A percentile compares a stretch with the other conserved stretches of the same genome.
Evolutionary conservation across 2,329 filamentous ascomycete species (phyloP).

Genomic region (Didymella exigua): DNA sequence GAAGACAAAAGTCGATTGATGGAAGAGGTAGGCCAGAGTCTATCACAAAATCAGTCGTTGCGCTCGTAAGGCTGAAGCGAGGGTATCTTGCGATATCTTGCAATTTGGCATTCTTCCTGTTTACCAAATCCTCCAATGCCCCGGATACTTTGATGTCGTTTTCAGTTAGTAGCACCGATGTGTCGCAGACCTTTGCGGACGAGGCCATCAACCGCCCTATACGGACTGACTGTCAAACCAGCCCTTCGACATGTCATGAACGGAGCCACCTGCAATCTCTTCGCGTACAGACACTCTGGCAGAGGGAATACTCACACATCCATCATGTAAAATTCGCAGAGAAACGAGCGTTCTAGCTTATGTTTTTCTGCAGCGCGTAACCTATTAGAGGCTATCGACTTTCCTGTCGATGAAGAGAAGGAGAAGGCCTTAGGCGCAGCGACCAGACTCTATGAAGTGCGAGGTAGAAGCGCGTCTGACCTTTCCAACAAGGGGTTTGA

Average conservation of each 20-base stretch:
- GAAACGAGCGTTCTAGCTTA: neutral
- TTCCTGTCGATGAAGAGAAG: neutral
- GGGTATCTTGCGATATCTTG: constrained; percentile 62
- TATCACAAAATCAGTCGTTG: neutral
- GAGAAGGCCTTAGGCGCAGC: neutral
- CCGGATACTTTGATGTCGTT: constrained; percentile 59
- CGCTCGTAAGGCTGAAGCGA: neutral
- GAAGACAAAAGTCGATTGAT: constrained; percentile 67
- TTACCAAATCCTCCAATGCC: constrained; percentile 64
- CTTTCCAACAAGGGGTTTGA: neutral
- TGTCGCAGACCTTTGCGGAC: neutral
- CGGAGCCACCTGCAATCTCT: neutral
- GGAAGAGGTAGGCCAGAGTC: constrained; percentile 23
- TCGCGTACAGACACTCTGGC: neutral
- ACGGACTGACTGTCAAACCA: neutral
- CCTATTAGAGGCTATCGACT: neutral
- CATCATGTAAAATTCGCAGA: neutral
- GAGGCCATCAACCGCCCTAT: neutral
- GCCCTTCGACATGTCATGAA: neutral
- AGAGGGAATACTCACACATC: neutral
- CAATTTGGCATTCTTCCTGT: constrained; percentile 56
- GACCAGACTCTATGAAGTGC: neutral
- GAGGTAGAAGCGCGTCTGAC: neutral
- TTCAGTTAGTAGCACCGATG: constrained; percentile 39
- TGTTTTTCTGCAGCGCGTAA: neutral